Percentiles rank a stretch among this genome's conserved stretches.
Evolutionary conservation across 352 stramenopile species (phyloP).

Genomic region (Pythium biforme): DNA sequence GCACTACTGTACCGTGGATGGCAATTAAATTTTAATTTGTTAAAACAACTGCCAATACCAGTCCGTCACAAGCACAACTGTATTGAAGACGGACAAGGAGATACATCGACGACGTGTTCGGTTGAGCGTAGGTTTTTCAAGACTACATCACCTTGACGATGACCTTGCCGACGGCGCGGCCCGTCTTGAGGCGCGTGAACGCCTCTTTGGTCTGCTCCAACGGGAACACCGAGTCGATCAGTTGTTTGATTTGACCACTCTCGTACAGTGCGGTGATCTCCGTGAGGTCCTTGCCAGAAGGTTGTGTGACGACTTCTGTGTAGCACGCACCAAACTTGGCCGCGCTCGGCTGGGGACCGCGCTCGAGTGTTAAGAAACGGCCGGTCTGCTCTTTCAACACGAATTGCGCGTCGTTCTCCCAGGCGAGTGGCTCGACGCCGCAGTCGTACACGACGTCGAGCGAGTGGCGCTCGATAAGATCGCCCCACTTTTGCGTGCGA

Average conservation of each 20-base stretch:
- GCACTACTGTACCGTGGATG: too few species aligned
- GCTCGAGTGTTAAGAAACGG: conserved; percentile 34
- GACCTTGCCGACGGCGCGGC: conserved; percentile 32
- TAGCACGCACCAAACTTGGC: conserved; percentile 47
- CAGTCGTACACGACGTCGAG: conserved; percentile 26
- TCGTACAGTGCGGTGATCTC: conserved; percentile 37
- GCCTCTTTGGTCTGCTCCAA: conserved; percentile 43
- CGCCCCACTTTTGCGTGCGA: conserved; percentile 30
- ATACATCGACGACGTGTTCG: too few species aligned
- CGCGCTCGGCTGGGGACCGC: conserved; percentile 39
- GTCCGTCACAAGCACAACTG: too few species aligned
- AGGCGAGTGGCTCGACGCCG: conserved; percentile 24
- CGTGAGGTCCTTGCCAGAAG: conserved; percentile 29
- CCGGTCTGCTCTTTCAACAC: conserved; percentile 32
- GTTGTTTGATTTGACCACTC: conserved; percentile 26
- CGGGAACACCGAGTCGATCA: conserved; percentile 35
- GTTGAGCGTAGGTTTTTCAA: too few species aligned
- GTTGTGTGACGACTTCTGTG: conserved; percentile 11
- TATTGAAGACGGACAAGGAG: too few species aligned
- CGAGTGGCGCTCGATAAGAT: conserved; percentile 9
- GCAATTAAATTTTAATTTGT: too few species aligned
- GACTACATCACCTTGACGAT: conserved; percentile 4
- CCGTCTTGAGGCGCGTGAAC: conserved; percentile 37
- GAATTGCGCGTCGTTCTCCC: conserved; percentile 34
- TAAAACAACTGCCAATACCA: too few species aligned